Base-by-base conservation (phyloP, 2,329 filamentous ascomycete genomes). In the Proliferodiscus dingleyae region DNA sequence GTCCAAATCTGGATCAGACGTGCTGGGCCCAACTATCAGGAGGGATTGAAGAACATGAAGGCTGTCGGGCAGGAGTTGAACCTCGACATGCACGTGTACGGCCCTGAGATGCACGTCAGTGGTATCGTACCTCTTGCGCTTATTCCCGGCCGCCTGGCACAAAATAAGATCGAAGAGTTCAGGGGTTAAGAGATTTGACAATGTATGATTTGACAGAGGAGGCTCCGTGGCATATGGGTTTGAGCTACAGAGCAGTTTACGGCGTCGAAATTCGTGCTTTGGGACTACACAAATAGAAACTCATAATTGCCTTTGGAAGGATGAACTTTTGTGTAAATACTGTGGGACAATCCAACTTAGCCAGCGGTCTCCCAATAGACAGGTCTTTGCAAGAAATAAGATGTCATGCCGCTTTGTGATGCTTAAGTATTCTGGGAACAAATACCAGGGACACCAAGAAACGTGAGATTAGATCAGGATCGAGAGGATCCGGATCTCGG, bases 31-130 rank as follows among this genome's bases (percentile, higher is more conserved):
- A 98, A 98, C 80, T 98, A 95, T 82, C 93, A 98, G 74, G 93
- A 98, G 74, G 93, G 93, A 74, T 85, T 98, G 57, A 96, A 95
- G 84, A 98, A 97, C 82, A 96, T 98, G 81, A 97, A 97, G 81
- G 80, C 83, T 40, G 91, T 95, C 50, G 93, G 89, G 51, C 82
- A 91, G 68, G 93, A 98, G 76, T 81, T 98, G 49, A 87, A 88
- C 60, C 80, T 98, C 37, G 82, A 95, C 73, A 96, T 97, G 88
- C 89, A 97, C 73, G 84, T 87, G 39, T 88, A 80, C 65, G 84
- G 84, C 40, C 84, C 84, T 11, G 84, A 88, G 70, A 87, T 87
- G 83, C 83, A 87, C 71, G 91, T 98, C 62, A 91, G 85, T 42
- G 93, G 93, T 68, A 97, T 97, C 64, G 91, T 98, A 57, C 91